These are phyloP conservation scores for Hymenochaete sp. DNA, from an alignment of 1,284 basidiomycete species.

Conservation along the genomic window DNA sequence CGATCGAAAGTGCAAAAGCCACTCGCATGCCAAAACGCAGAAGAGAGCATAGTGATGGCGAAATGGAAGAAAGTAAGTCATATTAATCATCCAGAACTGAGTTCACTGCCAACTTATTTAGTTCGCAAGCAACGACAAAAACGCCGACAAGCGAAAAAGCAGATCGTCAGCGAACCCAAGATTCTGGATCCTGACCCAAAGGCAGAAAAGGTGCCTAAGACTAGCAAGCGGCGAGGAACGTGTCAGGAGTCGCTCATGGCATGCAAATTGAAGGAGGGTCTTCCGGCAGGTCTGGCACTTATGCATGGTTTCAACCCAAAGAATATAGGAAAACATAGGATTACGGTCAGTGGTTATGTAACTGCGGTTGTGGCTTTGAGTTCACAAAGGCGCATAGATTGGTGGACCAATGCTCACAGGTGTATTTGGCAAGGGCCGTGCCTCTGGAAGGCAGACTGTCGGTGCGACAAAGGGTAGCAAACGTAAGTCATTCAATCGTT, in stretches of 20 bases:
- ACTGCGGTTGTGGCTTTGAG: neutral
- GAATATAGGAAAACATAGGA: conserved; percentile 57
- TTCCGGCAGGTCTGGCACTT: conserved; percentile 50
- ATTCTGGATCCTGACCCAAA: conserved; percentile 13
- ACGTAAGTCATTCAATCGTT: conserved; percentile 1
- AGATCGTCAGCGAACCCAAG: conserved; percentile 40
- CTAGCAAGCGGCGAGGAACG: conserved; percentile 15
- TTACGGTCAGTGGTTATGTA: conserved; percentile 45
- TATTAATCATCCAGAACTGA: neutral
- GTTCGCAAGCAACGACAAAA: conserved; percentile 37
- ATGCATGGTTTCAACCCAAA: conserved; percentile 67
- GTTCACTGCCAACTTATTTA: neutral
- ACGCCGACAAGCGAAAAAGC: conserved; percentile 43
- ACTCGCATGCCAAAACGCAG: conserved; percentile 6
- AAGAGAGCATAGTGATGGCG: conserved; percentile 23
- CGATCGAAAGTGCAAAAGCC: neutral
- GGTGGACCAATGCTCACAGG: too few relatives aligned
- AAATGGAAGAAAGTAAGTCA: conserved; percentile 25
- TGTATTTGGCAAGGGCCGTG: conserved; percentile 65
- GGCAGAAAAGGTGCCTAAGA: conserved; percentile 7
- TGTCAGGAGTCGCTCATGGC: conserved; percentile 23
- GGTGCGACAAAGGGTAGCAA: conserved; percentile 15
- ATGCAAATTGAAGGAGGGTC: conserved; percentile 28
- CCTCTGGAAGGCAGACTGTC: conserved; percentile 41
- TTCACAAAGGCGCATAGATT: too few relatives aligned